These are phyloP conservation scores for Puccinia novopanici DNA, from an alignment of 1,284 basidiomycete genomes.

Conservation along the genomic window DNA sequence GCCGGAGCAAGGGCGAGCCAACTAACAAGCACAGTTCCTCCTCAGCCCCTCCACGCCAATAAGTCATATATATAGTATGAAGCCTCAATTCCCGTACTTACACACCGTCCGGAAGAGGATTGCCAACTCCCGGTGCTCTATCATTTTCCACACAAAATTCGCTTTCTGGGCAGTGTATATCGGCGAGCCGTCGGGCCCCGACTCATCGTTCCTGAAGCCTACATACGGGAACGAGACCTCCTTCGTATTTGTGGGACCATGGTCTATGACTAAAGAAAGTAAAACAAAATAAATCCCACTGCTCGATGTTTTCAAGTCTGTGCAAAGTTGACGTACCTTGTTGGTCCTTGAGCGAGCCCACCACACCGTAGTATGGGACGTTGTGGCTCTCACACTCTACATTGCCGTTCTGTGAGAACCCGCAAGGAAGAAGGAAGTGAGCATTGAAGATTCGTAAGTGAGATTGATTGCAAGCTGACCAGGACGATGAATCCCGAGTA, in stretches of 20 bases:
- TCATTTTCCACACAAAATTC: constrained; percentile 3
- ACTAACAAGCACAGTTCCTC: neutral
- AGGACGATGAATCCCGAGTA: constrained; percentile 47
- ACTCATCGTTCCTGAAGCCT: neutral
- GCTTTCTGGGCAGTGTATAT: neutral
- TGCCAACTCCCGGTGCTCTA: neutral
- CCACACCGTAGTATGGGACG: constrained; percentile 44
- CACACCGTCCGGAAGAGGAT: neutral
- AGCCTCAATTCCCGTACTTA: neutral
- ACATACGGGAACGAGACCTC: neutral
- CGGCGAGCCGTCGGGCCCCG: neutral
- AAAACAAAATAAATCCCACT: neutral
- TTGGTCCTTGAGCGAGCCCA: constrained; percentile 45
- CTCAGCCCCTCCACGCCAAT: too few species aligned
- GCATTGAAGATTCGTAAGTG: neutral
- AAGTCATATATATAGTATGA: too few species aligned
- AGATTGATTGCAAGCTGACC: constrained; percentile 9
- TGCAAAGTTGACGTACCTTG: neutral
- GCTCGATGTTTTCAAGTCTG: neutral
- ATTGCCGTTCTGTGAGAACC: constrained; percentile 18
- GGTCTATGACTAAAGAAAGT: constrained; percentile 9
- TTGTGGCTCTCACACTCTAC: constrained; percentile 46
- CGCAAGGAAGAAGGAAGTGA: neutral
- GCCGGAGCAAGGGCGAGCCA: constrained; percentile 6
- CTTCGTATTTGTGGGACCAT: neutral